Evolutionary conservation across 140 eudicot genomes (phyloP), one percentile per base, ranked within the genome.

Genomic region (Oenanthe javanica): DNA sequence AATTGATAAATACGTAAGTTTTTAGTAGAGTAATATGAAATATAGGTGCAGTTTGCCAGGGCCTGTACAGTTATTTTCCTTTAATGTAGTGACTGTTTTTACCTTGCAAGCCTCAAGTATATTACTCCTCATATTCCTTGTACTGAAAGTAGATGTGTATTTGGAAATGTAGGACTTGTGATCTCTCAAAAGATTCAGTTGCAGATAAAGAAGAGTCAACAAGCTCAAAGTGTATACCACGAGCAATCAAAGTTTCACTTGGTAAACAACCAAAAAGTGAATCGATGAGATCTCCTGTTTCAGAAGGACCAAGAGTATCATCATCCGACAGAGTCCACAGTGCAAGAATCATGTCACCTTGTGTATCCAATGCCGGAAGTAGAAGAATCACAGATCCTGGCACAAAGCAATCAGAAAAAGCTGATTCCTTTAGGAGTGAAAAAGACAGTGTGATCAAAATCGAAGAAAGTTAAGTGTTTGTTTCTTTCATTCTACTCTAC

Each of bases 381-480:
- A 86, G 89, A 86, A 84, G 98, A 84, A 82, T 82, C 67, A 88
- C 94, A 36, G 97, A 84, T 76, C 92, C 90, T 1, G 80, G 84
- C 77, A 88, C 73, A 81, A 88, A 84, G 75, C 90, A 84, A 36
- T 87, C 90, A 0, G 84, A 84, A 6, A 83, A 83, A 66, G 73
- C 80, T 66, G 88, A 89, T 66, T 89, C 91, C 13, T 81, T 82
- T 83, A 81, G 86, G 66, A 87, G 86, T 45, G 91, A 89, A 23
- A 84, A 89, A 50, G 92, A 88, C 31, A 89, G 84, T 19, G 80
- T 88, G 84, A 84, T 91, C 86, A 91, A 89, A 84, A 88, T 91
- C 83, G 98, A 93, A 93, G 98, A 93, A 91, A 93, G 98, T 91
- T 93, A 84, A 88, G 96, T 91, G 82, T 80, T 79, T 43, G 59